phyloP scores from a whole-genome alignment of 73 alveolate genomes.

The Paramecium sonneborni region DNA sequence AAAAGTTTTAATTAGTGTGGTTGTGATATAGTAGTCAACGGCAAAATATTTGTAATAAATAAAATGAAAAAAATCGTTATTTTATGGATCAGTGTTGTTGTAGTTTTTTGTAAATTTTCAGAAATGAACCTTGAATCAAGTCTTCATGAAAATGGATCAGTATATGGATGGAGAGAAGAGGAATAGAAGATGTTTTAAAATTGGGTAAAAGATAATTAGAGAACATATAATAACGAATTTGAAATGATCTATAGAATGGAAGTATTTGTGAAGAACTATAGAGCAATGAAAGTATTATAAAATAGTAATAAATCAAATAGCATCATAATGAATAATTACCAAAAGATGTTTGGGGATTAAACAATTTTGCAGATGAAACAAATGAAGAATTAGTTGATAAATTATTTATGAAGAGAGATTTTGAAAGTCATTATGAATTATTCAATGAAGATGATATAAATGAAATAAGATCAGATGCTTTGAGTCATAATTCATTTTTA shows the following conservation, averaged over 20 bases:
- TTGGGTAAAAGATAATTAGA: background rate
- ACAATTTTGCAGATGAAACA: conserved; percentile 10
- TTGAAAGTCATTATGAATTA: background rate
- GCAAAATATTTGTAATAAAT: background rate
- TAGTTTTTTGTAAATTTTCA: background rate
- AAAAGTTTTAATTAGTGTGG: too few relatives aligned
- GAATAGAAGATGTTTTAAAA: background rate
- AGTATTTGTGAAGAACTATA: too few relatives aligned
- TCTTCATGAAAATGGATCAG: background rate
- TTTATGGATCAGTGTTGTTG: background rate
- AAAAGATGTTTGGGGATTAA: conserved; percentile 38
- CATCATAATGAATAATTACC: conserved; percentile 21
- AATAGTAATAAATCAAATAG: background rate
- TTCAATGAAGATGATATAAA: background rate
- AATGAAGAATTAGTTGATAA: background rate
- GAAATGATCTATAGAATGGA: conserved; percentile 28
- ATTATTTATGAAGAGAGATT: conserved; percentile 35
- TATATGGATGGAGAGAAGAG: background rate
- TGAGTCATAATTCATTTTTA: background rate
- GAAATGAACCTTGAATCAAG: background rate
- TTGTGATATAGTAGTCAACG: too few relatives aligned
- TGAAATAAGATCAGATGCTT: background rate
- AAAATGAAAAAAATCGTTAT: background rate
- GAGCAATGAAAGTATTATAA: background rate
- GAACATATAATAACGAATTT: conserved; percentile 25